These are phyloP conservation scores for Lippia alba DNA, from an alignment of 305 asterid species.

Conservation along the genomic window DNA sequence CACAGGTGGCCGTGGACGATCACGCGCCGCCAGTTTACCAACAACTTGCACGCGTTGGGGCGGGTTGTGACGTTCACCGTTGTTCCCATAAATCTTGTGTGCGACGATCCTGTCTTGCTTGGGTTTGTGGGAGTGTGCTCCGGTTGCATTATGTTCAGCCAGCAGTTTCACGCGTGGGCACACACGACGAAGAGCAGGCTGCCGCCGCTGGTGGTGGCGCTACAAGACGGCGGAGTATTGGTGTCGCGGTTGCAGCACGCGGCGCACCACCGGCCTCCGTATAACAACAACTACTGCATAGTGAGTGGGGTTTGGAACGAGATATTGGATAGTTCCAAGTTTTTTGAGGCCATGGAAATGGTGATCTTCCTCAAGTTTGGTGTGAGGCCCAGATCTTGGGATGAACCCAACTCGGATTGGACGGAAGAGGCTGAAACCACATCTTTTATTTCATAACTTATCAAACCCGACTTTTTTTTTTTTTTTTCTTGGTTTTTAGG, in stretches of 20 bases:
- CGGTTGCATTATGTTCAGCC: constrained; percentile 46
- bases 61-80: constrained; percentile 61
- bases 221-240: constrained; percentile 73
- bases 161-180: constrained; percentile 63
- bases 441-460: constrained; percentile 17
- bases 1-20: constrained; percentile 90
- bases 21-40: constrained; percentile 79
- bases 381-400: constrained; percentile 83
- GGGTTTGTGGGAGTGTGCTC: constrained; percentile 40
- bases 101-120: constrained; percentile 48
- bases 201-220: constrained; percentile 50
- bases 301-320: constrained; percentile 77
- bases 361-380: constrained; percentile 70
- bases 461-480: too few species aligned
- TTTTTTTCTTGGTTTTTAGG: too few species aligned
- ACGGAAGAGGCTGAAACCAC: constrained; percentile 51
- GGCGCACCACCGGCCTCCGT: constrained; percentile 76
- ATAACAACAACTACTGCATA: constrained; percentile 71
- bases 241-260: constrained; percentile 59
- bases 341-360: constrained; percentile 62
- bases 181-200: constrained; percentile 47
- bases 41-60: constrained; percentile 74
- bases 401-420: constrained; percentile 71
- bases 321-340: constrained; percentile 50
- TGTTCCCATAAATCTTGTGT: constrained; percentile 52